Evolutionary conservation across 208 protist species (phyloP).

Genomic region (Polymyxa betae): DNA sequence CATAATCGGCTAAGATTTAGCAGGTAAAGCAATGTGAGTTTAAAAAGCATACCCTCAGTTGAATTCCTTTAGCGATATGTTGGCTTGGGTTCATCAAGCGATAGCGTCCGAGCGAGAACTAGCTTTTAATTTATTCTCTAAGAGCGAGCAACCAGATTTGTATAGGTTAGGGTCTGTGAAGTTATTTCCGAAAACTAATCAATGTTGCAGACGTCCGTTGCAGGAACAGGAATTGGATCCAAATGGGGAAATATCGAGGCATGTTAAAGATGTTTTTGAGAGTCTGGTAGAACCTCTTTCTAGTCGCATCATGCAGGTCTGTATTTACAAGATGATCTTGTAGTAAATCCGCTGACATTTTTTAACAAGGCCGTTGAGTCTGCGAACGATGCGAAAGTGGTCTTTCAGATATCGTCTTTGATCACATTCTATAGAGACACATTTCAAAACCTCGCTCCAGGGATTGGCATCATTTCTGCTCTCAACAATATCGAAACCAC

Average conservation of each 20-base stretch:
- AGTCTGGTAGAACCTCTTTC: not conserved
- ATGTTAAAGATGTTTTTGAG: not conserved
- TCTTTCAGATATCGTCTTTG: constrained; percentile 21
- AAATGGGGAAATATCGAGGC: not conserved
- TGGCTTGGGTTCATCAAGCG: constrained; percentile 36
- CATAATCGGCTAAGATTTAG: not conserved
- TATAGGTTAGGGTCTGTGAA: too few species aligned
- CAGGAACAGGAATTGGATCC: not conserved
- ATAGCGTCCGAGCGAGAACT: constrained; percentile 4
- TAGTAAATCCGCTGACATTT: too few species aligned
- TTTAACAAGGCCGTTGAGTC: not conserved
- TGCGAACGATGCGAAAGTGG: not conserved
- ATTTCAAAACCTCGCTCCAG: too few species aligned
- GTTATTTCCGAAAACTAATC: not conserved
- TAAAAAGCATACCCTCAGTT: not conserved
- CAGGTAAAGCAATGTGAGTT: not conserved
- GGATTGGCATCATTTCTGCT: too few species aligned
- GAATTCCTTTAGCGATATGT: not conserved
- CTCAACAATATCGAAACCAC: too few species aligned
- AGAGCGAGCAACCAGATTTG: too few species aligned
- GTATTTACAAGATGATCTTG: too few species aligned
- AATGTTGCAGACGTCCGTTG: not conserved
- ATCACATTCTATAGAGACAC: too few species aligned
- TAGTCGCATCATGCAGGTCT: not conserved
- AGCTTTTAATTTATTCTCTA: not conserved